A percentile compares a stretch with the other conserved stretches of the same genome.
Conservation (phyloP, 257 asterid genomes). For the Agastache rugosa region DNA sequence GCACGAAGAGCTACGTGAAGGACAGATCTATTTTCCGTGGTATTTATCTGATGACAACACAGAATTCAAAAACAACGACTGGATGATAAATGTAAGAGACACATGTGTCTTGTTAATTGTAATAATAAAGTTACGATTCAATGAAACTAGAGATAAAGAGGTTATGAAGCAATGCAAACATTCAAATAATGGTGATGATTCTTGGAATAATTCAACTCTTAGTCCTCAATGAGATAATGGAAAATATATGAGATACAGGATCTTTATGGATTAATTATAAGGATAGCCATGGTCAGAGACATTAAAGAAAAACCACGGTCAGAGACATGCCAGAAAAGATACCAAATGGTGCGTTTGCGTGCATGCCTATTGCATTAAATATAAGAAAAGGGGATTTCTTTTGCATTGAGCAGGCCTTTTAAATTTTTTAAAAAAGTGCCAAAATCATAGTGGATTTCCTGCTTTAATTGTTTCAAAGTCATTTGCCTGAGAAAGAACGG, state of each 20-base stretch:
- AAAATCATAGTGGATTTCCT: conserved; percentile 6
- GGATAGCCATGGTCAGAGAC: too few relatives aligned
- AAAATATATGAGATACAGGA: too few relatives aligned
- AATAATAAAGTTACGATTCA: conserved; percentile 25
- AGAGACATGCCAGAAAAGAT: too few relatives aligned
- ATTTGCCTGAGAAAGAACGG: conserved; percentile 13
- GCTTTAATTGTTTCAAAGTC: conserved; percentile 14
- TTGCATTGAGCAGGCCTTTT: background rate
- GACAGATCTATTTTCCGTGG: conserved; percentile 92
- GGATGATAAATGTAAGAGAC: conserved; percentile 18
- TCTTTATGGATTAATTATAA: too few relatives aligned
- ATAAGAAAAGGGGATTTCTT: too few relatives aligned
- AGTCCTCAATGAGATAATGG: background rate
- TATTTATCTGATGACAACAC: conserved; percentile 73
- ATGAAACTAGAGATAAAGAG: conserved; percentile 3
- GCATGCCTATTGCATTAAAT: too few relatives aligned
- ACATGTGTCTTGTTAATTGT: conserved; percentile 2
- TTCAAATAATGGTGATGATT: conserved; percentile 8
- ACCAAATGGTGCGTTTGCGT: too few relatives aligned
- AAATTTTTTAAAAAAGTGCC: background rate
- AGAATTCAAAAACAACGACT: conserved; percentile 30
- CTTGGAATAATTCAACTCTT: conserved; percentile 16
- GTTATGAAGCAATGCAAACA: conserved; percentile 13
- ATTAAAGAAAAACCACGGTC: too few relatives aligned
- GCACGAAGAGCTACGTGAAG: conserved; percentile 99